Evolutionary conservation across 345 rosid genomes (phyloP), one percentile per base, ranked within the genome.

Genomic region (Salix arbutifolia): DNA sequence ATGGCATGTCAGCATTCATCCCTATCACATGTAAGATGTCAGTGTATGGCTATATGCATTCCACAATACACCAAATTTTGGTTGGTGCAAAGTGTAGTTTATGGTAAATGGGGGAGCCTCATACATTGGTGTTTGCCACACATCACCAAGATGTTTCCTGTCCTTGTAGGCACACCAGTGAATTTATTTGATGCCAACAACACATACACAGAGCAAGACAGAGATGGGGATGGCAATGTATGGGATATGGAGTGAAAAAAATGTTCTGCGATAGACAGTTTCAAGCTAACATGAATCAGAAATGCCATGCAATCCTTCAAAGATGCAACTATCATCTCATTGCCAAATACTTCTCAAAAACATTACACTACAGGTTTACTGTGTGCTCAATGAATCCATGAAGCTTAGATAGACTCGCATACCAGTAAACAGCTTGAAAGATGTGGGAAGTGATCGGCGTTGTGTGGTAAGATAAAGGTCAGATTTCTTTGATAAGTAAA

Each of bases 351-450:
- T 2, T 10, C 33, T 65, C 14, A 40, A 50, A 25, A 25, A 50
- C 37, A 33, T 33, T 33, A 0, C 37, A 31, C 48, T 21, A 66
- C 53, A 67, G 38, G 69, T 30, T 40, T 69, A 17, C 40, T 6
- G 18, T 44, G 31, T 8, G 48, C 52, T 61, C 1, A 60, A 67
- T 42, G 31, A 71, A 74, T 52, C 4, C 72, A 70, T n/a, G 73
- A 73, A 56, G 50, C 10, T 46, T 28, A 74, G 62, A 76, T 60
- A 52, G 69, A 50, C 68, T 10, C 21, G 76, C 50, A 78, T 76
- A 96, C 98, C 99, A 66, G 99, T 93, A 78, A 86, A 93, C 70
- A 96, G 78, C 89, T 91, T 92, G 83, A 93, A 96, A 72, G 96
- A 84, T 3, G 98, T 84, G 65, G 99, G 98, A 81, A 96, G 75